Evolutionary conservation across 2,329 filamentous ascomycete species (phyloP).

Genomic region (Alternaria metachromatica): DNA sequence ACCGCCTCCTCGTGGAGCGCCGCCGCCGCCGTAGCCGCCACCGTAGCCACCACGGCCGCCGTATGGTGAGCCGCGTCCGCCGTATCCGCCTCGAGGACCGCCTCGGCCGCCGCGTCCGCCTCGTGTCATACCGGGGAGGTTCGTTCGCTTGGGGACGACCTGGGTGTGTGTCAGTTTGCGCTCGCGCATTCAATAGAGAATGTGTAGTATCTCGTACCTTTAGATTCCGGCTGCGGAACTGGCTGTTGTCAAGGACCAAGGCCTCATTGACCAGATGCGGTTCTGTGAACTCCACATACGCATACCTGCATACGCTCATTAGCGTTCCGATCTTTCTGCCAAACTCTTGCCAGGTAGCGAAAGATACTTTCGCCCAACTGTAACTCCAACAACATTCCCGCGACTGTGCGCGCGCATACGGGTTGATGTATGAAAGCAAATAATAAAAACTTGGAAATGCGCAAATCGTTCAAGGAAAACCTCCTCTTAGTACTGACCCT

Average conservation of each 20-base stretch:
- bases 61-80: conserved; percentile 61
- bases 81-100: conserved; percentile 52
- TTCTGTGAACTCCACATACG: conserved; percentile 98
- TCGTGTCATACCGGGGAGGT: conserved; percentile 91
- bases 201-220: conserved; percentile 67
- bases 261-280: conserved; percentile 91
- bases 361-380: conserved; percentile 27
- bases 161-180: conserved; percentile 44
- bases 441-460: neutral
- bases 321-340: conserved; percentile 61
- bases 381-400: neutral
- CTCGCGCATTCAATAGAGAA: neutral
- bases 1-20: conserved; percentile 51
- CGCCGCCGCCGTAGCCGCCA: conserved; percentile 40
- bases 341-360: conserved; percentile 65
- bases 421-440: neutral
- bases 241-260: conserved; percentile 92
- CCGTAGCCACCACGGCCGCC: conserved; percentile 41
- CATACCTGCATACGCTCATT: conserved; percentile 74
- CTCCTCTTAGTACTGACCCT: conserved; percentile 71
- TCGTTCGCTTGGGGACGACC: conserved; percentile 93
- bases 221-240: conserved; percentile 92
- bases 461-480: conserved; percentile 39
- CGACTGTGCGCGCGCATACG: neutral
- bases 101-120: conserved; percentile 70